Conservation (phyloP, 192 early-diverging fungal species). For the Coemansia sp. region DNA sequence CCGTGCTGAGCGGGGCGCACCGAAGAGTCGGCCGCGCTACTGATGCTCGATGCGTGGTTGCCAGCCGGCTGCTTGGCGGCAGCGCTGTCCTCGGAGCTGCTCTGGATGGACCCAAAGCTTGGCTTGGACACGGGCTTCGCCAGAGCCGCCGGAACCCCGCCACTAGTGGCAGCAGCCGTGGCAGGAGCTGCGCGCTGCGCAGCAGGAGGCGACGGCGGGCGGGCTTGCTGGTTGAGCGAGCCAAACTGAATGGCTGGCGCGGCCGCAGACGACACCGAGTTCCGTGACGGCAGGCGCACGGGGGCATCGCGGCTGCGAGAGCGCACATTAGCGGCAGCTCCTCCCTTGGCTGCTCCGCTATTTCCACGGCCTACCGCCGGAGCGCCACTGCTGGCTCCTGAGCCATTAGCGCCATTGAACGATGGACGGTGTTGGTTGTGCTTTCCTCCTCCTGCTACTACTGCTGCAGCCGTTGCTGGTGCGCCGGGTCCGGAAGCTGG, state of each 20-base stretch:
- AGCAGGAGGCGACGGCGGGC: slow-evolving; percentile 33
- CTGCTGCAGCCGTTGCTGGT: background rate
- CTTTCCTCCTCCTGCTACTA: slow-evolving; percentile 28
- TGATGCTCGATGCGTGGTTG: background rate
- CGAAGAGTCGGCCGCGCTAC: slow-evolving; percentile 5
- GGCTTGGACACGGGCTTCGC: slow-evolving; percentile 44
- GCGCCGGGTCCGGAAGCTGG: slow-evolving; percentile 13
- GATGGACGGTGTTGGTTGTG: slow-evolving; percentile 37
- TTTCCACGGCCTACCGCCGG: slow-evolving; percentile 5
- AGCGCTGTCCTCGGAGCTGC: slow-evolving; percentile 12
- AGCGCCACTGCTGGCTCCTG: slow-evolving; percentile 1
- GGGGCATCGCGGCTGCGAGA: slow-evolving; percentile 34
- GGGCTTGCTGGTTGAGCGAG: slow-evolving; percentile 49
- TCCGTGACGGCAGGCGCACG: slow-evolving; percentile 44
- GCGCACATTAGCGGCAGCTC: slow-evolving; percentile 3
- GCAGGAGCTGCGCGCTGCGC: slow-evolving; percentile 17
- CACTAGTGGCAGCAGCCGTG: slow-evolving; percentile 36
- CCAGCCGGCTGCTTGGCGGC: slow-evolving; percentile 10
- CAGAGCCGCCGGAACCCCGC: slow-evolving; percentile 38
- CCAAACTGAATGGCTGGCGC: slow-evolving; percentile 54
- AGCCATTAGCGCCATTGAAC: slow-evolving; percentile 25
- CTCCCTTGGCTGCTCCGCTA: background rate
- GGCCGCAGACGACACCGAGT: slow-evolving; percentile 27
- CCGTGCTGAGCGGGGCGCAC: slow-evolving; percentile 20
- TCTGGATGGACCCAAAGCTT: slow-evolving; percentile 50